A percentile compares a stretch with the other conserved stretches of the same genome.
These are phyloP conservation scores for Theobroma cacao DNA, from an alignment of 345 rosid species.

Conservation along the genomic window DNA sequence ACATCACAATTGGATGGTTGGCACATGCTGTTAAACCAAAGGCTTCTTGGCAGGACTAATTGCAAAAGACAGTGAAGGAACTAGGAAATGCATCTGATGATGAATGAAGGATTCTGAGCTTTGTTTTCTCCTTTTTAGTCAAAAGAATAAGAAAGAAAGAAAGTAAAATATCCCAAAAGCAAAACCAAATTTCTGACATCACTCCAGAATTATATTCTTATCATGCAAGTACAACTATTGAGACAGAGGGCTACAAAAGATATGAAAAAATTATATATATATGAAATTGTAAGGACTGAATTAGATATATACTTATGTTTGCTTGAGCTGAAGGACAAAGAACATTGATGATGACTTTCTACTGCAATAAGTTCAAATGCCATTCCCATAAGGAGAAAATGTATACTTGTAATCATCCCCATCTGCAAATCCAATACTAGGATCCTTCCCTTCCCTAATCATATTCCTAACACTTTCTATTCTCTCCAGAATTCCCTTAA, in stretches of 20 bases:
- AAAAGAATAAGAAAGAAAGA: too few relatives aligned
- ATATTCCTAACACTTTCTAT: slow-evolving; percentile 45
- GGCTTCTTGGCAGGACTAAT: too few relatives aligned
- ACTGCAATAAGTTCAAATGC: neutral
- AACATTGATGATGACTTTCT: neutral
- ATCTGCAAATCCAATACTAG: slow-evolving; percentile 55
- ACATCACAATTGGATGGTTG: too few relatives aligned
- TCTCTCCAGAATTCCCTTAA: slow-evolving; percentile 57
- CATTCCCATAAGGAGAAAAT: slow-evolving; percentile 38
- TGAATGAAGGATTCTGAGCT: too few relatives aligned
- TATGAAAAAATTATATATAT: neutral
- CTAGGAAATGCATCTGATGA: too few relatives aligned
- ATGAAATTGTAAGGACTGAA: neutral
- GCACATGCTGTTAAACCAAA: too few relatives aligned
- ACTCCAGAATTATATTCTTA: neutral
- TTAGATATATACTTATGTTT: neutral
- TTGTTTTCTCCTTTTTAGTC: too few relatives aligned
- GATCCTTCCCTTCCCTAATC: slow-evolving; percentile 52
- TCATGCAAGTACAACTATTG: neutral
- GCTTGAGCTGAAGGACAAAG: neutral
- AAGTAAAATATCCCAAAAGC: too few relatives aligned
- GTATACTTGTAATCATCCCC: slow-evolving; percentile 56
- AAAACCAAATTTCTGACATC: too few relatives aligned
- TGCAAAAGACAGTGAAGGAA: too few relatives aligned
- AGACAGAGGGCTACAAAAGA: neutral